A percentile compares a stretch with the other conserved stretches of the same genome.
phyloP scores from a whole-genome alignment of 768 basidiomycete species.

The Galerina marginata region DNA sequence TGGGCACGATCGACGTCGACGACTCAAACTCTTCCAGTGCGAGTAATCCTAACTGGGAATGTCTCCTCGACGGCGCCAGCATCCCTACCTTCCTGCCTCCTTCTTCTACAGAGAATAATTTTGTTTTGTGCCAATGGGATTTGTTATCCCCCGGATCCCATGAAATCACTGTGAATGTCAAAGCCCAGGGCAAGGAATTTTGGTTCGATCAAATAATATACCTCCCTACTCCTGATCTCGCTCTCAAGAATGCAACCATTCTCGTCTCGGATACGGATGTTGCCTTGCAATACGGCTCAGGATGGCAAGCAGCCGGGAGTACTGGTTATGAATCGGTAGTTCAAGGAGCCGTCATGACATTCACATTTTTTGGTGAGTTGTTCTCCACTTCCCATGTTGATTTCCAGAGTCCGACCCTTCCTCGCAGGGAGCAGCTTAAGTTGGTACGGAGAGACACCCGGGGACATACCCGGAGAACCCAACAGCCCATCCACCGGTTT shows the following conservation, averaged over 20 bases:
- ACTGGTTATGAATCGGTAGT: neutral
- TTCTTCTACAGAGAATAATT: slow-evolving; percentile 20
- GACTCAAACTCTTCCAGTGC: slow-evolving; percentile 10
- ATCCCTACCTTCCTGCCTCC: slow-evolving; percentile 12
- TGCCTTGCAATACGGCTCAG: slow-evolving; percentile 21
- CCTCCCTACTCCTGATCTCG: slow-evolving; percentile 12
- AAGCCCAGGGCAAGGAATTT: slow-evolving; percentile 13
- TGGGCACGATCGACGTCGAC: slow-evolving; percentile 17
- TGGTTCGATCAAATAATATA: slow-evolving; percentile 27
- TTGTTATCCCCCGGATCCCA: slow-evolving; percentile 15
- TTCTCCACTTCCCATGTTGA: neutral
- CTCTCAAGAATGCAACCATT: slow-evolving; percentile 21
- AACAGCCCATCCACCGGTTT: slow-evolving; percentile 16
- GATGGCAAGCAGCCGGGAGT: slow-evolving; percentile 1
- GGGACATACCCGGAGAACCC: neutral
- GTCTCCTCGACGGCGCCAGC: slow-evolving; percentile 14
- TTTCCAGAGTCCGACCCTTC: neutral
- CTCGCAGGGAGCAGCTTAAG: neutral
- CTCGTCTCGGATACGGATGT: slow-evolving; percentile 25
- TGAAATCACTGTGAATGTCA: slow-evolving; percentile 18
- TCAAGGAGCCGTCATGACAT: neutral
- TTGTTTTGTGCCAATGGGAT: slow-evolving; percentile 23
- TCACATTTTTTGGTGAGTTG: neutral
- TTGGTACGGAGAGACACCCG: neutral
- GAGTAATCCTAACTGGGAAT: slow-evolving; percentile 23